Conservation (phyloP, 495 filamentous ascomycete species). For the Penicillium cosmopolitanum region DNA sequence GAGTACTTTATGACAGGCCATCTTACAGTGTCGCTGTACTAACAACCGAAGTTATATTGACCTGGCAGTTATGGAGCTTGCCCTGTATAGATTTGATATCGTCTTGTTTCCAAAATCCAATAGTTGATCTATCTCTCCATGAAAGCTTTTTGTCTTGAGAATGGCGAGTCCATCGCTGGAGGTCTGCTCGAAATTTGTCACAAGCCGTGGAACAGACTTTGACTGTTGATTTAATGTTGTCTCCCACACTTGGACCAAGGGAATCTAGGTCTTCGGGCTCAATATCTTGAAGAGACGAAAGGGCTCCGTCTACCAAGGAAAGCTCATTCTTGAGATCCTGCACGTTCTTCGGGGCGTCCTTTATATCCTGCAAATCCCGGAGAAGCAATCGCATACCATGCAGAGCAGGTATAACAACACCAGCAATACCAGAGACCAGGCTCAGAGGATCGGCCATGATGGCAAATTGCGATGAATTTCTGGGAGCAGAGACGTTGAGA, state of each 20-base stretch:
- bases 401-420: constrained; percentile 40
- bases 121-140: constrained; percentile 8
- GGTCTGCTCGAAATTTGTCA: constrained; percentile 16
- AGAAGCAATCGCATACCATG: constrained; percentile 40
- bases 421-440: constrained; percentile 36
- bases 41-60: constrained; percentile 11
- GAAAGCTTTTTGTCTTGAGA: constrained; percentile 12
- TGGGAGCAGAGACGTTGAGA: neutral
- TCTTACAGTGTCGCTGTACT: constrained; percentile 1
- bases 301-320: constrained; percentile 31
- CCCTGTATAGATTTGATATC: constrained; percentile 13
- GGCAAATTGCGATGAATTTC: neutral
- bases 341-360: constrained; percentile 40
- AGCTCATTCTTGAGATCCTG: constrained; percentile 36
- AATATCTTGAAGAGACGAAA: constrained; percentile 39
- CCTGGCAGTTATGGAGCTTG: constrained; percentile 17
- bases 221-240: constrained; percentile 34
- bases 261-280: constrained; percentile 36
- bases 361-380: constrained; percentile 42
- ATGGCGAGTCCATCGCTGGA: constrained; percentile 19
- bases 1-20: neutral
- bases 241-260: constrained; percentile 35
- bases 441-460: constrained; percentile 42
- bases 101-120: constrained; percentile 17
- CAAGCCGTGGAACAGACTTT: constrained; percentile 35